These are phyloP conservation scores for Chiua sp. DNA, from an alignment of 1,284 basidiomycete species.

Conservation along the genomic window DNA sequence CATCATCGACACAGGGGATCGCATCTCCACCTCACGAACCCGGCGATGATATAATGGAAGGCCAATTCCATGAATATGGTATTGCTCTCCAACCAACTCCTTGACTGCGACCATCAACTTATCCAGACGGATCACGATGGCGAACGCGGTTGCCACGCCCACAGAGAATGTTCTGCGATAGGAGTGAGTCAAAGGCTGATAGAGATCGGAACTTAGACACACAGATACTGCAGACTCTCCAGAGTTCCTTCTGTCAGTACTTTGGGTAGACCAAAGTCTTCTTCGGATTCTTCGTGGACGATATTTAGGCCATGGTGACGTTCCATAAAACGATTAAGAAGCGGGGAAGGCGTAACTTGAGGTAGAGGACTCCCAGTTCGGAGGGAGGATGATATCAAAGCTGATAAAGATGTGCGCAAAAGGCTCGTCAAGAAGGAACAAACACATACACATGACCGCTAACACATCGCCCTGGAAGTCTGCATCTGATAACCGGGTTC, in stretches of 20 bases:
- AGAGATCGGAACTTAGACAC: conserved; percentile 28
- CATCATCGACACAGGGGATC: conserved; percentile 10
- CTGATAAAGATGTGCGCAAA: conserved; percentile 37
- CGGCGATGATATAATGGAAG: conserved; percentile 30
- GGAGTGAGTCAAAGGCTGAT: background rate
- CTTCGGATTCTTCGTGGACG: conserved; percentile 66
- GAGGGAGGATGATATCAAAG: conserved; percentile 72
- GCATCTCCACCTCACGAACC: conserved; percentile 21
- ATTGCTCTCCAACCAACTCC: conserved; percentile 82
- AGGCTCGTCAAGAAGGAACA: background rate
- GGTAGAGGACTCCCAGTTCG: conserved; percentile 81
- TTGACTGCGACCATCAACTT: conserved; percentile 78
- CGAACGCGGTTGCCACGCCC: conserved; percentile 74
- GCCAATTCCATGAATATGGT: conserved; percentile 75
- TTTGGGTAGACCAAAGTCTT: conserved; percentile 71
- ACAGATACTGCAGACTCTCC: conserved; percentile 75
- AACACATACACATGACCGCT: conserved; percentile 71
- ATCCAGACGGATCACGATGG: conserved; percentile 70
- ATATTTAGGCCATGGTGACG: conserved; percentile 66
- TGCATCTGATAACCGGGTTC: conserved; percentile 79
- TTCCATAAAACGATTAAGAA: conserved; percentile 78
- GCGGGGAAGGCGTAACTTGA: conserved; percentile 86
- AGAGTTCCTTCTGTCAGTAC: conserved; percentile 68
- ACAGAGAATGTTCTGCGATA: conserved; percentile 69
- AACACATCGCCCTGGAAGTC: conserved; percentile 86